These are phyloP conservation scores for Verticillium nubilum DNA, from an alignment of 2,329 filamentous ascomycete genomes.

Conservation along the genomic window DNA sequence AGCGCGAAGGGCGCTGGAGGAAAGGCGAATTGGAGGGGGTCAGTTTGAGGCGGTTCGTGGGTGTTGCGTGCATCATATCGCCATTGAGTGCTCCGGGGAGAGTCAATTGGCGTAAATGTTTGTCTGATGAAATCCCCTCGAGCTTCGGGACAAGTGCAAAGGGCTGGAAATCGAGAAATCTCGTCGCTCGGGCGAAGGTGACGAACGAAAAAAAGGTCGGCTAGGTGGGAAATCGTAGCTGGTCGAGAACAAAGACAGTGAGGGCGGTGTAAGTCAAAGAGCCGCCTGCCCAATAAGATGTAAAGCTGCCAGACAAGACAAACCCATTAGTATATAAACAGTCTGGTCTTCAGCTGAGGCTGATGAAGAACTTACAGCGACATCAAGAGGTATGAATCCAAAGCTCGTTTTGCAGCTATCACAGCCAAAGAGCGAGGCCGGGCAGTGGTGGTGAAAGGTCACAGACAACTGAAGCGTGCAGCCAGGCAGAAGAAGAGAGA, in stretches of 20 bases:
- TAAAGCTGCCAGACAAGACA: background rate
- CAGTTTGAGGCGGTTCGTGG: slow-evolving; percentile 57
- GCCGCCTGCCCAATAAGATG: background rate
- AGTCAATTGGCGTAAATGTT: background rate
- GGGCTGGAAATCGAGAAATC: background rate
- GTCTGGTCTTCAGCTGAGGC: background rate
- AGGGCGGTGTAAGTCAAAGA: background rate
- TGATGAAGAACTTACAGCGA: background rate
- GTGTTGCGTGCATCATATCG: slow-evolving; percentile 53
- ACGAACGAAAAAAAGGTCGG: background rate
- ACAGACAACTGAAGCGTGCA: background rate
- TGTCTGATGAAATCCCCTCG: background rate
- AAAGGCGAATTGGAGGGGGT: slow-evolving; percentile 76
- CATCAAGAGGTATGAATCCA: background rate
- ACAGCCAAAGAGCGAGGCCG: background rate
- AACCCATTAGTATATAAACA: background rate
- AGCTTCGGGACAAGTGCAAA: background rate
- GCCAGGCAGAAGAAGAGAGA: background rate
- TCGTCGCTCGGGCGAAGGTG: background rate
- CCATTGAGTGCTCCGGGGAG: slow-evolving; percentile 33
- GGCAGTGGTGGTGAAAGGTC: background rate
- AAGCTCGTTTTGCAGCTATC: background rate
- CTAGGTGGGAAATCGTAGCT: background rate
- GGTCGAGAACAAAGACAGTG: background rate
- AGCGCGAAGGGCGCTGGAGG: slow-evolving; percentile 55